phyloP scores from a whole-genome alignment of 108 stramenopile species.

The Nitzschia sp. region DNA sequence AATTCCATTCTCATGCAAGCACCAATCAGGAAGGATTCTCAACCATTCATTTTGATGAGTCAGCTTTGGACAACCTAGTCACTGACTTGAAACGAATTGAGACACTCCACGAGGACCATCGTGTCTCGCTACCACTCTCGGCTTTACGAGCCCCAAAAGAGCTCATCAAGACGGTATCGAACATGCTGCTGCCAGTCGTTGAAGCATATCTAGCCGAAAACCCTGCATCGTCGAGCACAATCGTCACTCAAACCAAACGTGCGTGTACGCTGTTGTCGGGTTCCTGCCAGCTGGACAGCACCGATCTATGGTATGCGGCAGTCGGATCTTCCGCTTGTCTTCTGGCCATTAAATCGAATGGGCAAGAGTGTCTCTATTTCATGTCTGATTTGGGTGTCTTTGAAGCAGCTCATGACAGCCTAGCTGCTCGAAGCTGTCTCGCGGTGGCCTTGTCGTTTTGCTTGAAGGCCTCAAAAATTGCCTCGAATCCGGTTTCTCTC shows the following conservation, averaged over 20 bases:
- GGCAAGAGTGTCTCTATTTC: conserved; percentile 17
- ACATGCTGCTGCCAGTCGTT: conserved; percentile 4
- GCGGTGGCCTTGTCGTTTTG: conserved; percentile 31
- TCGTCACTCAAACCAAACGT: conserved; percentile 17
- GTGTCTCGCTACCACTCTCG: conserved; percentile 22
- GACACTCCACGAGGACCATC: conserved; percentile 22
- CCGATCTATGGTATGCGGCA: conserved; percentile 24
- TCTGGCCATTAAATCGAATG: conserved; percentile 20
- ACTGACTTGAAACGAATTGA: conserved; percentile 21
- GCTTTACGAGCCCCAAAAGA: conserved; percentile 25
- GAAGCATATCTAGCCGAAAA: conserved; percentile 10
- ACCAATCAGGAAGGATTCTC: conserved; percentile 21
- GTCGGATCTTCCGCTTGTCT: conserved; percentile 19
- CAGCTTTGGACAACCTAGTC: conserved; percentile 20
- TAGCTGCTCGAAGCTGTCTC: conserved; percentile 33
- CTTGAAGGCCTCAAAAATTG: conserved; percentile 15
- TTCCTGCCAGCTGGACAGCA: not conserved
- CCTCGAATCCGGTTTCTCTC: not conserved
- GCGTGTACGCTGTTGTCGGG: conserved; percentile 19
- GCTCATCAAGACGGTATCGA: conserved; percentile 13
- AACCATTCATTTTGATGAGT: conserved; percentile 20
- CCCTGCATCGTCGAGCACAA: not conserved
- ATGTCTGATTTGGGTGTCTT: conserved; percentile 29
- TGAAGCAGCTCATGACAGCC: conserved; percentile 9
- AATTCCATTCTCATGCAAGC: conserved; percentile 11